Percentiles rank a stretch among this genome's conserved stretches.
phyloP scores from a whole-genome alignment of 306 rosid genomes.

The Mucuna pruriens region DNA sequence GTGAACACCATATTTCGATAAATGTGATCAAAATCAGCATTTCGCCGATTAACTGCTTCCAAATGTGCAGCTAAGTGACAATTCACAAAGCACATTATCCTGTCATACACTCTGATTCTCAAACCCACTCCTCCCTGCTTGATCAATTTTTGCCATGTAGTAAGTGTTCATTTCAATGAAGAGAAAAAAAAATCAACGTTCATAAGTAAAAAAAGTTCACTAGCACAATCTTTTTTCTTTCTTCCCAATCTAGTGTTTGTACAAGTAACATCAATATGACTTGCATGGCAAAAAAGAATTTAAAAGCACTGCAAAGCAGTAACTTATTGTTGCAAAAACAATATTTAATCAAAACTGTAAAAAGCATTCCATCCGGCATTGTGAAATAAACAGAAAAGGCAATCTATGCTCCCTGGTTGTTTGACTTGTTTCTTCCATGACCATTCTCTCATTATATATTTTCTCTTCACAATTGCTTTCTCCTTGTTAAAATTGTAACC shows the following conservation, averaged over 20 bases:
- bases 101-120: conserved; percentile 94
- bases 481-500: conserved; percentile 21
- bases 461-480: conserved; percentile 5
- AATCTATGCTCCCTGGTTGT: neutral
- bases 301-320: neutral
- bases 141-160: conserved; percentile 43
- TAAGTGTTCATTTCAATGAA: conserved; percentile 39
- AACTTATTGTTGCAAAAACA: conserved; percentile 17
- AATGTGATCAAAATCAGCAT: conserved; percentile 98
- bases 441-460: neutral
- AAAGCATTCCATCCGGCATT: conserved; percentile 1
- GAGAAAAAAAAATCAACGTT: conserved; percentile 1
- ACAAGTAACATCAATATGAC: conserved; percentile 14
- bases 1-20: conserved; percentile 91
- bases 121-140: conserved; percentile 98
- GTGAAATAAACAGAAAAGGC: conserved; percentile 6
- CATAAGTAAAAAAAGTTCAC: conserved; percentile 21
- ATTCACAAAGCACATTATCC: conserved; percentile 99
- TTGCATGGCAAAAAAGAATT: conserved; percentile 13
- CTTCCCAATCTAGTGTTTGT: conserved; percentile 5
- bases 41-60: conserved; percentile 96
- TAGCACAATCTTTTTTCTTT: neutral
- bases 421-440: conserved; percentile 23
- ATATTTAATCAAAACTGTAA: neutral
- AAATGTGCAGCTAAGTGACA: conserved; percentile 99